These are phyloP conservation scores for Ceratocystis eucalypticola DNA, from an alignment of 2,329 filamentous ascomycete genomes.

Conservation along the genomic window DNA sequence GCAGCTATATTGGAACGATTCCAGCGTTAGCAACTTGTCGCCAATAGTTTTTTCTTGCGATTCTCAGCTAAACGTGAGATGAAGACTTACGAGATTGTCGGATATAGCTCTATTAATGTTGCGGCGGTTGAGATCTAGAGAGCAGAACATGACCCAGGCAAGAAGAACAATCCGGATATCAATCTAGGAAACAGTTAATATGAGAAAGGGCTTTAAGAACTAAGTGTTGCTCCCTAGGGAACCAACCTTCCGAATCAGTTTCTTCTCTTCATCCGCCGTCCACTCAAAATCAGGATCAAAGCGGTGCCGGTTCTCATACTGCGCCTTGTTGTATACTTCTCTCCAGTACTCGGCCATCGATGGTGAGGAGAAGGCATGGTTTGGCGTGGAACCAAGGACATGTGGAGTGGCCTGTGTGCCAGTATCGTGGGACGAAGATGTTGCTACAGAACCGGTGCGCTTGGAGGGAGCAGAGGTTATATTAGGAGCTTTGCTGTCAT, in stretches of 20 bases:
- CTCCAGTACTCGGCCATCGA: constrained; percentile 40
- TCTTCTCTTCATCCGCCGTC: constrained; percentile 36
- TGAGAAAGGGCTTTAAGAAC: not conserved
- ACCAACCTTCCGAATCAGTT: constrained; percentile 28
- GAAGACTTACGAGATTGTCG: constrained; percentile 27
- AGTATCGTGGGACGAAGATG: constrained; percentile 16
- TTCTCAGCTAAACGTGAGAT: constrained; percentile 12
- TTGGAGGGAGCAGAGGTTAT: not conserved
- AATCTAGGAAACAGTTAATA: constrained; percentile 14
- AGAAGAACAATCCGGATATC: constrained; percentile 20
- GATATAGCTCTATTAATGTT: constrained; percentile 35
- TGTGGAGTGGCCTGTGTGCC: constrained; percentile 24
- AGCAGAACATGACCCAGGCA: constrained; percentile 37
- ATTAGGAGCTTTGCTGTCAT: constrained; percentile 1
- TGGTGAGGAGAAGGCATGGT: constrained; percentile 38
- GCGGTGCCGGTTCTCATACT: constrained; percentile 48
- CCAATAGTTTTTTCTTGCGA: not conserved
- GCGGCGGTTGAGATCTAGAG: constrained; percentile 33
- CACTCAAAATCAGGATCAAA: constrained; percentile 36
- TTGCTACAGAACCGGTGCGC: constrained; percentile 9
- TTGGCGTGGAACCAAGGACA: constrained; percentile 24
- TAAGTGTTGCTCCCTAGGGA: not conserved
- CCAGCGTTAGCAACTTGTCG: not conserved
- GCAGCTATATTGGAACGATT: constrained; percentile 23
- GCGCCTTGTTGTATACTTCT: constrained; percentile 39